Evolutionary conservation across 345 rosid genomes (phyloP).

Genomic region (Rhodamnia argentea): DNA sequence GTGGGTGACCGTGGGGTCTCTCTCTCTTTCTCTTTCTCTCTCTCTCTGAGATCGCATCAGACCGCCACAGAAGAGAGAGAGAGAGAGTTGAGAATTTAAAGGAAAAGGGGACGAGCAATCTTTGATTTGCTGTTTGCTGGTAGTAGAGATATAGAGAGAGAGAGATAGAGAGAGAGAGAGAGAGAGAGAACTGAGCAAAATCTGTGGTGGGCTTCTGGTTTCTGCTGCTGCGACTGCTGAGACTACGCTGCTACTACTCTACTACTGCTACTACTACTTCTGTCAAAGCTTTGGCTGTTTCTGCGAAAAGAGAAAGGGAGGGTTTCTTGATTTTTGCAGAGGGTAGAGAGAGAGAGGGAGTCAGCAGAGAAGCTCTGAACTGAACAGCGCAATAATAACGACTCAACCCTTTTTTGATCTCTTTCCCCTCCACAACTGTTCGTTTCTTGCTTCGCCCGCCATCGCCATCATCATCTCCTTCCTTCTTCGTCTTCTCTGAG

Average conservation of each 20-base stretch:
- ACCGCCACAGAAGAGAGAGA: constrained; percentile 20
- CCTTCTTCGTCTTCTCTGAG: background rate
- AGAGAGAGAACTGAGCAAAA: background rate
- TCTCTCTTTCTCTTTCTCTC: background rate
- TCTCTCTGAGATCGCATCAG: constrained; percentile 12
- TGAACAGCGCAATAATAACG: background rate
- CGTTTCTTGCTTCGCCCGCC: background rate
- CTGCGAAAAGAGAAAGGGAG: constrained; percentile 1
- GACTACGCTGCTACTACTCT: constrained; percentile 1
- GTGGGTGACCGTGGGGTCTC: constrained; percentile 4
- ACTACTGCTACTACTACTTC: constrained; percentile 8
- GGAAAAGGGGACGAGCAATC: background rate
- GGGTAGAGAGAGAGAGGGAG: background rate
- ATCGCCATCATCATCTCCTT: background rate
- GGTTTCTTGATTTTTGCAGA: background rate
- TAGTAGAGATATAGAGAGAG: background rate
- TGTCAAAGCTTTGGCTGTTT: constrained; percentile 33
- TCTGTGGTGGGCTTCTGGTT: background rate
- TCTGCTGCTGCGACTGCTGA: constrained; percentile 1
- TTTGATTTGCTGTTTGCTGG: background rate
- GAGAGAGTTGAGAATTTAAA: background rate
- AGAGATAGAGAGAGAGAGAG: background rate
- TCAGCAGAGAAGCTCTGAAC: background rate
- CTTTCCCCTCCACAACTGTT: background rate
- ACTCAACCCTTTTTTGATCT: background rate